These are phyloP conservation scores for Phialophora chinensis DNA, from an alignment of 2,329 filamentous ascomycete genomes.

Conservation along the genomic window DNA sequence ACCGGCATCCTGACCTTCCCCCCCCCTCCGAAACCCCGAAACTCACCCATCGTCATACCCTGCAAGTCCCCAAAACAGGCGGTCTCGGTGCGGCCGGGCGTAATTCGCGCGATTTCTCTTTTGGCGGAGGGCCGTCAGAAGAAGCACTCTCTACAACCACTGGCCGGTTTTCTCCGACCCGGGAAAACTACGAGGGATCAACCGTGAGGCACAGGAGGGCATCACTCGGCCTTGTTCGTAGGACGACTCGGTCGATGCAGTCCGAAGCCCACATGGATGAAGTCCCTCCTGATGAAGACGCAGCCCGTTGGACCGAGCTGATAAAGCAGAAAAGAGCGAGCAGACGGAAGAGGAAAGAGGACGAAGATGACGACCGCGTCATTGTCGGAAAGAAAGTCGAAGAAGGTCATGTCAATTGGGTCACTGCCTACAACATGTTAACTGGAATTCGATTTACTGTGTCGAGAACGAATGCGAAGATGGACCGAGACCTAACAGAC, in stretches of 20 bases:
- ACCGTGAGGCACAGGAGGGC: slow-evolving; percentile 68
- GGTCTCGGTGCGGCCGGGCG: slow-evolving; percentile 59
- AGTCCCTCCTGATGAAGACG: slow-evolving; percentile 84
- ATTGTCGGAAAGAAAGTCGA: slow-evolving; percentile 97
- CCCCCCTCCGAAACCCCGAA: slow-evolving; percentile 63
- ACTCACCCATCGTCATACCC: slow-evolving; percentile 81
- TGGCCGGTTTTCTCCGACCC: slow-evolving; percentile 80
- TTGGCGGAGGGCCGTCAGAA: slow-evolving; percentile 50
- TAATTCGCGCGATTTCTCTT: slow-evolving; percentile 71
- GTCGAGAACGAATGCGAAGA: slow-evolving; percentile 93
- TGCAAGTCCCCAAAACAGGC: slow-evolving; percentile 76
- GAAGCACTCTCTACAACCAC: slow-evolving; percentile 69
- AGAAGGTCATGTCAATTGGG: slow-evolving; percentile 95
- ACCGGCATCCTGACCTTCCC: slow-evolving; percentile 41
- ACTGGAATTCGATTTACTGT: slow-evolving; percentile 97
- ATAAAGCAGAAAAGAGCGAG: slow-evolving; percentile 90
- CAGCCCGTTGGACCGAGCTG: slow-evolving; percentile 87
- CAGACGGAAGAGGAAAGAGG: slow-evolving; percentile 80
- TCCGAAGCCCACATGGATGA: slow-evolving; percentile 86
- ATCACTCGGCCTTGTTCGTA: slow-evolving; percentile 81
- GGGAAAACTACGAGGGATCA: slow-evolving; percentile 41
- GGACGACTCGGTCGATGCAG: slow-evolving; percentile 82
- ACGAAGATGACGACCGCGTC: slow-evolving; percentile 88
- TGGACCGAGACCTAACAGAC: slow-evolving; percentile 86
- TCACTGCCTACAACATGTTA: slow-evolving; percentile 99